A percentile compares a stretch with the other conserved stretches of the same genome.
phyloP scores from a whole-genome alignment of 257 asterid species.

The Fraxinus anomala region DNA sequence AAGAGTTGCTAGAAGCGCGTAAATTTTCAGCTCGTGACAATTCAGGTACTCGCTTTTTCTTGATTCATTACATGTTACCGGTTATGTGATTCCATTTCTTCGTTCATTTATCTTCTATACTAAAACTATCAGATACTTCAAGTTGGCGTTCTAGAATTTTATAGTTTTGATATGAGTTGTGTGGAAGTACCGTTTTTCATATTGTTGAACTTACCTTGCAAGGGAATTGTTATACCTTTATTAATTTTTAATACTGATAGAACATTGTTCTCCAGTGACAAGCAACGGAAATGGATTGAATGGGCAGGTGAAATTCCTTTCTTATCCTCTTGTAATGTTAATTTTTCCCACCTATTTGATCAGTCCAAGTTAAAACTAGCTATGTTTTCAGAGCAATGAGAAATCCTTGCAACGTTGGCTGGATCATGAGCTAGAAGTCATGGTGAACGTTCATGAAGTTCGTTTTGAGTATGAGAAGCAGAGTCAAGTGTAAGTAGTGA shows the following conservation, averaged over 20 bases:
- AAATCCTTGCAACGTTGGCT: slow-evolving; percentile 92
- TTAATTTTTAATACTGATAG: slow-evolving; percentile 23
- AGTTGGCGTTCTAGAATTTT: neutral
- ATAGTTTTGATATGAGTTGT: neutral
- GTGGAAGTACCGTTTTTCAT: slow-evolving; percentile 8
- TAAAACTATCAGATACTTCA: neutral
- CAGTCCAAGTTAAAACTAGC: slow-evolving; percentile 12
- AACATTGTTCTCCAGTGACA: slow-evolving; percentile 51
- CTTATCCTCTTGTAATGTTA: slow-evolving; percentile 19
- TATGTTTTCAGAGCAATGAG: slow-evolving; percentile 67
- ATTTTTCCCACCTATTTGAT: slow-evolving; percentile 19
- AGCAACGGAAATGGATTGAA: slow-evolving; percentile 74
- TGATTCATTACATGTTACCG: neutral
- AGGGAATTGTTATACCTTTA: neutral
- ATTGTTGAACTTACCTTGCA: neutral
- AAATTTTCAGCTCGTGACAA: slow-evolving; percentile 85
- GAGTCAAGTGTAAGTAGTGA: slow-evolving; percentile 85
- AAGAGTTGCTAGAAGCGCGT: slow-evolving; percentile 97
- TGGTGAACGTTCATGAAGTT: slow-evolving; percentile 99
- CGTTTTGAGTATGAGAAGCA: slow-evolving; percentile 99
- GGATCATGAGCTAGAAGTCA: slow-evolving; percentile 95
- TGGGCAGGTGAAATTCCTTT: slow-evolving; percentile 60
- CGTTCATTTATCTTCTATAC: neutral
- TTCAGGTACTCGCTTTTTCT: slow-evolving; percentile 53
- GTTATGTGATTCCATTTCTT: neutral